Conservation (phyloP, 768 basidiomycete genomes). For the Cystobasidiopsis lactophilus region DNA sequence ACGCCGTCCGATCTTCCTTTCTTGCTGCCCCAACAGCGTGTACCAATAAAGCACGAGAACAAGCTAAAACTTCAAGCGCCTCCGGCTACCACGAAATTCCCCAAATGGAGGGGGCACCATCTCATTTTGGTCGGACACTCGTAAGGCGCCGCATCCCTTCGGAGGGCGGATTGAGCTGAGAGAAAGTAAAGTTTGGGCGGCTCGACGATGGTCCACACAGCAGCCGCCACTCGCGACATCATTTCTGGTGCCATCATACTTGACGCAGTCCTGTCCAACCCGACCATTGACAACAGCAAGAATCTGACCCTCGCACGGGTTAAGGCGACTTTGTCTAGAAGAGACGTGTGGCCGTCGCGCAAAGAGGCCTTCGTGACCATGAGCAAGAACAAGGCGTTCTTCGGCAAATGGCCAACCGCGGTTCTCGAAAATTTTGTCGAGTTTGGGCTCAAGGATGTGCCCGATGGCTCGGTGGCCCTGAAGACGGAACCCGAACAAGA, state of each 20-base stretch:
- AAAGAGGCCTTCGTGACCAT: constrained; percentile 39
- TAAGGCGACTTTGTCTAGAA: constrained; percentile 38
- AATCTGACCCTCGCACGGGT: constrained; percentile 11
- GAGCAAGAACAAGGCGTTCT: constrained; percentile 37
- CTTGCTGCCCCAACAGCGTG: background rate
- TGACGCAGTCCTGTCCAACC: constrained; percentile 45
- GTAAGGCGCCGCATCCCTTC: constrained; percentile 58
- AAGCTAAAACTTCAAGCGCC: too few relatives aligned
- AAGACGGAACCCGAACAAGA: constrained; percentile 14
- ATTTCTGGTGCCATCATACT: constrained; percentile 28
- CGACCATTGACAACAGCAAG: constrained; percentile 1
- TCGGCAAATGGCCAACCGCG: constrained; percentile 25
- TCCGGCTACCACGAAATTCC: background rate
- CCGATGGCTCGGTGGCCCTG: constrained; percentile 8
- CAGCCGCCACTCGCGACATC: too few relatives aligned
- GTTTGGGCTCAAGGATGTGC: constrained; percentile 11
- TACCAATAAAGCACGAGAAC: too few relatives aligned
- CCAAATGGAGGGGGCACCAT: constrained; percentile 9
- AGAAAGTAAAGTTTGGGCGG: too few relatives aligned
- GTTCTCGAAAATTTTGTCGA: constrained; percentile 13
- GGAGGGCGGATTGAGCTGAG: constrained; percentile 28
- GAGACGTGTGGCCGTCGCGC: constrained; percentile 43
- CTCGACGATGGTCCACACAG: too few relatives aligned
- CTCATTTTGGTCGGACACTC: constrained; percentile 61
- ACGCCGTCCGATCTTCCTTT: background rate